Evolutionary conservation across 2,329 filamentous ascomycete species (phyloP), one percentile per base, ranked within the genome.

Genomic region (Xylariaceae sp.): DNA sequence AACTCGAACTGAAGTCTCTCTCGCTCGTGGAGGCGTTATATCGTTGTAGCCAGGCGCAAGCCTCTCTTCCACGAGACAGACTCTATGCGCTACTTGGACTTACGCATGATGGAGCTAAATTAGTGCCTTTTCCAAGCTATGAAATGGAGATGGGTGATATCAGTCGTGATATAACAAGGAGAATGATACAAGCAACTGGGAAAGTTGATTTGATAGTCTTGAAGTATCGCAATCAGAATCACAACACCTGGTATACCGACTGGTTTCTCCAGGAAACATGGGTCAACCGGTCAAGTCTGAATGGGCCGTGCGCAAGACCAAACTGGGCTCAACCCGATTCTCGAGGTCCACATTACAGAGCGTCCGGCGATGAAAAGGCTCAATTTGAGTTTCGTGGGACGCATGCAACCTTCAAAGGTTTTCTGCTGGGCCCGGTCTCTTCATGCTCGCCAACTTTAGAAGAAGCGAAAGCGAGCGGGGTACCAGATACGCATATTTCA

Each of bases 81-180:
- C 41, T 52, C 14, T 52, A 38, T 23, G 44, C 47, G 27, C 27
- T 52, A 6, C 49, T 52, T n/a, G 49, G 49, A n/a, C 19, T 52
- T 5, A 40, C 49, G 19, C 49, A 52, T 12, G 49, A 52, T n/a
- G 49, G 49, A 14, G 40, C 44, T 17, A 37, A 44, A 14, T 20
- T 52, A 5, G 47, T 52, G 19, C 47, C 49, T 19, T 44, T 45
- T 8, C 49, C 49, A 11, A 52, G 47, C 36, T 52, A 52, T 34
- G 41, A 37, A 5, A 21, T 45, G n/a, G 39, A 43, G 6, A 34
- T 37, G 12, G 49, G 50, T 14, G 41, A 52, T 4, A 50, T 52
- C 5, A 50, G 36, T 19, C 44, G 42, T 16, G 47, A 52, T 14
- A 52, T 52, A 44, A 52, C 49, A 2, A 42, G 47, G 6, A 40